Evolutionary conservation across 1,284 basidiomycete genomes (phyloP).

Genomic region (Cutaneotrichosporon dermatis): DNA sequence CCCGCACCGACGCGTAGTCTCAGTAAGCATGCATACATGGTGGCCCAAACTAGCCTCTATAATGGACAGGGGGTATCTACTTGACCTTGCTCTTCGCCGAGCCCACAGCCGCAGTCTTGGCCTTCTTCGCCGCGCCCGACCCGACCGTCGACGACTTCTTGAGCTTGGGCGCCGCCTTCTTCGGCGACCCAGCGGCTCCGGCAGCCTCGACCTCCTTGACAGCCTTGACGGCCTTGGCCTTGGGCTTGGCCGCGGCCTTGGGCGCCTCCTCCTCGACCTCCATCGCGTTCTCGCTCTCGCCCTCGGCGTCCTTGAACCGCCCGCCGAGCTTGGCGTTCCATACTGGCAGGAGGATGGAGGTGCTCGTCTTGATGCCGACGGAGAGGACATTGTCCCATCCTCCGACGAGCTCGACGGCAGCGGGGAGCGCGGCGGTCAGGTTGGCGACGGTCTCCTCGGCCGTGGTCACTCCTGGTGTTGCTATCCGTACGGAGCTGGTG

Average conservation of each 20-base stretch:
- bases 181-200: neutral
- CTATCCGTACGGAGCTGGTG: conserved; percentile 76
- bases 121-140: conserved; percentile 23
- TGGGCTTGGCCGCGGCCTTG: conserved; percentile 9
- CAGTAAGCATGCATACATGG: conserved; percentile 6
- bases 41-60: conserved; percentile 4
- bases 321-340: conserved; percentile 67
- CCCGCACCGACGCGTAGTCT: neutral
- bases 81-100: conserved; percentile 10
- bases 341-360: conserved; percentile 78
- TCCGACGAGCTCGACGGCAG: conserved; percentile 65
- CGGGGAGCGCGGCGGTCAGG: conserved; percentile 71
- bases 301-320: conserved; percentile 27
- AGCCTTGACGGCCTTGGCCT: conserved; percentile 3
- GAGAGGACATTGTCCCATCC: conserved; percentile 90
- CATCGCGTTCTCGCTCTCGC: conserved; percentile 13
- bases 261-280: conserved; percentile 15
- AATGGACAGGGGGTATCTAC: conserved; percentile 4
- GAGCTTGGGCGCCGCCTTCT: conserved; percentile 12
- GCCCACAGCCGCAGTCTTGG: conserved; percentile 21
- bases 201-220: conserved; percentile 3
- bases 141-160: conserved; percentile 35
- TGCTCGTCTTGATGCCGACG: conserved; percentile 85
- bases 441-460: conserved; percentile 69
- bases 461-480: conserved; percentile 63